Conservation (phyloP, 345 rosid genomes). For the Eutrema yunnanense region DNA sequence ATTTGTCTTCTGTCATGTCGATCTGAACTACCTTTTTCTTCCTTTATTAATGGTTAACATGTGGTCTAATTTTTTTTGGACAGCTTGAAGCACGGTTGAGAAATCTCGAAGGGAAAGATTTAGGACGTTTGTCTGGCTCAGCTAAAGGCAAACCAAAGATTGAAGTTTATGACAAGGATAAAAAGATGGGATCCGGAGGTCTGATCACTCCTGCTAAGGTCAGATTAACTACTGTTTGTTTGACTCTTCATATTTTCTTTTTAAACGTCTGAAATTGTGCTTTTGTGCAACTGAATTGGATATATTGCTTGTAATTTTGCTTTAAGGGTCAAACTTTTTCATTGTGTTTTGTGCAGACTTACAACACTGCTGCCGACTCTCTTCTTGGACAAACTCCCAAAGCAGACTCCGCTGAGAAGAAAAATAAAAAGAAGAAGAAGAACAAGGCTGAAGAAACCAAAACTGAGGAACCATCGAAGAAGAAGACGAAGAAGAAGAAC, state of each 20-base stretch:
- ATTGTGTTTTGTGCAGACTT: constrained; percentile 42
- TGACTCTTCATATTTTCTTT: neutral
- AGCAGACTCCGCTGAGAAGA: neutral
- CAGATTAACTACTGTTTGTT: neutral
- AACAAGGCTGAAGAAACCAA: constrained; percentile 1
- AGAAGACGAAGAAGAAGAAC: constrained; percentile 46
- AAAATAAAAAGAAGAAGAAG: neutral
- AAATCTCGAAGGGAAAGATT: constrained; percentile 70
- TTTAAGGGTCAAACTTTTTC: neutral
- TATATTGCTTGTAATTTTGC: neutral
- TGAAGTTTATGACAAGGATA: constrained; percentile 76
- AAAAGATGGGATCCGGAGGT: constrained; percentile 63
- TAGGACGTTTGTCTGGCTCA: constrained; percentile 76
- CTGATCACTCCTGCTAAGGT: constrained; percentile 86
- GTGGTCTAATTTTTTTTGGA: neutral
- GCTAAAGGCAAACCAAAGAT: constrained; percentile 89
- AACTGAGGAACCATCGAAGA: constrained; percentile 10
- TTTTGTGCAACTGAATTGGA: neutral
- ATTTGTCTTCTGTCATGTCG: neutral
- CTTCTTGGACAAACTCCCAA: constrained; percentile 39
- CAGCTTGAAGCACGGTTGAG: constrained; percentile 87
- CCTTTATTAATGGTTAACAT: neutral
- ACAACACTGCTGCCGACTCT: constrained; percentile 74
- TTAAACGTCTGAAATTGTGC: neutral
- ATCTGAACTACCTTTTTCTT: neutral